phyloP scores from a whole-genome alignment of 2,329 filamentous ascomycete genomes.

The Cryoendolithus antarcticus region DNA sequence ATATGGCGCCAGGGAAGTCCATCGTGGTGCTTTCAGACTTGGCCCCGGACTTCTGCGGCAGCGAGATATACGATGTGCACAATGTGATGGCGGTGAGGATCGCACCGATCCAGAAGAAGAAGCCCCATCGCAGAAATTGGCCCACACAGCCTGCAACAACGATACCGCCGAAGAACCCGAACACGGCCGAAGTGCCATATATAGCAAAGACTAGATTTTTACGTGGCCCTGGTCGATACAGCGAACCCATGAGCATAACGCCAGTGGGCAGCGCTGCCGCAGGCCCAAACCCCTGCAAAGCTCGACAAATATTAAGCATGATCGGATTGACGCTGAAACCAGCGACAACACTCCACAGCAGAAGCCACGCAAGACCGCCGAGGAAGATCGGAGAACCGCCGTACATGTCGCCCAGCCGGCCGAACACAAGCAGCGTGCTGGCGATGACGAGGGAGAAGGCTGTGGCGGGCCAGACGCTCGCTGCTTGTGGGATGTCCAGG shows the following conservation, averaged over 20 bases:
- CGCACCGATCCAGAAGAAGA: constrained; percentile 56
- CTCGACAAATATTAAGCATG: constrained; percentile 21
- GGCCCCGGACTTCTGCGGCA: constrained; percentile 29
- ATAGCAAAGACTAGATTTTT: constrained; percentile 23
- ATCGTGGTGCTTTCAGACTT: constrained; percentile 35
- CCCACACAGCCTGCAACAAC: constrained; percentile 49
- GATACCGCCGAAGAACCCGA: constrained; percentile 49
- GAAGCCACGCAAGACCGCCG: constrained; percentile 37
- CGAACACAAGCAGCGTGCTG: constrained; percentile 36
- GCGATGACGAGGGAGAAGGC: constrained; percentile 37
- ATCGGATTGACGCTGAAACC: constrained; percentile 18
- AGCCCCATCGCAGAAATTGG: constrained; percentile 44
- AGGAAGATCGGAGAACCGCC: constrained; percentile 50
- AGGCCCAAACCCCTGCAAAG: constrained; percentile 20
- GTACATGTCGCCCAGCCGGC: constrained; percentile 39
- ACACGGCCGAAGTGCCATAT: constrained; percentile 39
- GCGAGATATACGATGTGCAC: constrained; percentile 31
- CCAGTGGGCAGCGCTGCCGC: constrained; percentile 19
- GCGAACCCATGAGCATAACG: constrained; percentile 18
- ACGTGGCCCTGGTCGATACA: constrained; percentile 20
- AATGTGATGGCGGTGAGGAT: constrained; percentile 37
- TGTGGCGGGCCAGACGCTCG: constrained; percentile 41
- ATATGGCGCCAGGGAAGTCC: constrained; percentile 53
- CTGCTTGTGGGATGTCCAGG: constrained; percentile 54
- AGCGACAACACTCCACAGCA: constrained; percentile 17